Evolutionary conservation across 495 filamentous ascomycete species (phyloP), one percentile per base, ranked within the genome.

Genomic region (Podospora pseudocomata): DNA sequence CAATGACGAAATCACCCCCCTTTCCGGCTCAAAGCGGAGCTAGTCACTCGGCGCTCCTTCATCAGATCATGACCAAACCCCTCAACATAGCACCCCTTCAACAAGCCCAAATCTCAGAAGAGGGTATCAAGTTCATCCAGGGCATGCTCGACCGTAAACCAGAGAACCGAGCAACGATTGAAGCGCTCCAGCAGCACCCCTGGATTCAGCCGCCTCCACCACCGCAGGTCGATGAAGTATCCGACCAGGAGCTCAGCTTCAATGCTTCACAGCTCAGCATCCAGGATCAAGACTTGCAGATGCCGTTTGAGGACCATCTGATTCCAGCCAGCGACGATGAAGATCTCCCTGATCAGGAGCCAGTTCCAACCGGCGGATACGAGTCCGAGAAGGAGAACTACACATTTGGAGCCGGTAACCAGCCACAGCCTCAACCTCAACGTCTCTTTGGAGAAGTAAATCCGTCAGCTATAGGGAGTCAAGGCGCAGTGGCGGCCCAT

Each of bases 391-490:
- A 82, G 39, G 80, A 82, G 58, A 82, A 83, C 65, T 73, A 80
- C 56, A 78, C 76, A 13, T 74, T 78, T 66, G 74, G 79, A 26
- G 55, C 68, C 53, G 74, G 78, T 60, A 68, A 77, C 53, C 72
- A 80, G 77, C 68, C 76, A 15, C n/a, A 19, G 6, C n/a, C 23
- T 13, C 61, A 39, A 26, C 32, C 61, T 18, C 78, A 79, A 63
- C 87, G 89, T 32, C 82, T 97, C 3, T 96, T 94, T 79, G 93
- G 93, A 0, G 92, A 97, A 76, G 89, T 97, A 62, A 87, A 86
- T 28, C 75, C 82, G 15, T 92, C 92, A 6, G 89, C 86, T 13
- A 75, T 95, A 3, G 84, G 86, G 23, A 94, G 89, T 77, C 80
- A 80, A 18, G 83, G 81, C 34, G 80, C 67, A 18, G 80, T 85